These are phyloP conservation scores for Juncus inflexus DNA, from an alignment of 176 grass and related monocot genomes.

Conservation along the genomic window DNA sequence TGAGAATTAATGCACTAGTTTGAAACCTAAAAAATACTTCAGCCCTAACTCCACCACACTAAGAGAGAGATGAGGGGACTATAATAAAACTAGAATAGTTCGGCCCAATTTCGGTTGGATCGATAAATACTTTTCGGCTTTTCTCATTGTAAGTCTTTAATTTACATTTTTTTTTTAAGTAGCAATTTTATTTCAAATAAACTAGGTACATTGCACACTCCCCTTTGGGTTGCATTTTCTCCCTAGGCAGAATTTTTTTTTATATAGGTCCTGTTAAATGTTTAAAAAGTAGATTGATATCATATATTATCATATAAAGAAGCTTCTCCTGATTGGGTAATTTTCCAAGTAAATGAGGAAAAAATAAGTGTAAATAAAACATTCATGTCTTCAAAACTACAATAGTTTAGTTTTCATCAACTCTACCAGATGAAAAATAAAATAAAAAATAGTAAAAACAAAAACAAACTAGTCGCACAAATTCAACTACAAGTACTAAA, in stretches of 20 bases:
- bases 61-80: neutral
- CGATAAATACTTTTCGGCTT: neutral
- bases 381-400: too few relatives aligned
- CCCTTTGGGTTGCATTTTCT: too few relatives aligned
- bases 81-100: neutral
- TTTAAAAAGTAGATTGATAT: too few relatives aligned
- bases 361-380: too few relatives aligned
- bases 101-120: neutral
- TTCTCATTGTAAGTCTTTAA: neutral
- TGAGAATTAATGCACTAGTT: neutral
- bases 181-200: too few relatives aligned
- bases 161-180: neutral
- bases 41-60: neutral
- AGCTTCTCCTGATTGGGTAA: too few relatives aligned
- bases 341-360: too few relatives aligned
- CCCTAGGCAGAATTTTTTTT: too few relatives aligned
- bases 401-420: too few relatives aligned
- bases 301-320: too few relatives aligned
- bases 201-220: too few relatives aligned
- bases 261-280: too few relatives aligned
- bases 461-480: neutral
- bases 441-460: constrained; percentile 23
- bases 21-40: neutral
- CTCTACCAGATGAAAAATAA: neutral
- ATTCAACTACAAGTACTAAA: neutral